Evolutionary conservation across 2,329 filamentous ascomycete genomes (phyloP), one percentile per base, ranked within the genome.

Genomic region (Pseudogymnoascus pannorum): DNA sequence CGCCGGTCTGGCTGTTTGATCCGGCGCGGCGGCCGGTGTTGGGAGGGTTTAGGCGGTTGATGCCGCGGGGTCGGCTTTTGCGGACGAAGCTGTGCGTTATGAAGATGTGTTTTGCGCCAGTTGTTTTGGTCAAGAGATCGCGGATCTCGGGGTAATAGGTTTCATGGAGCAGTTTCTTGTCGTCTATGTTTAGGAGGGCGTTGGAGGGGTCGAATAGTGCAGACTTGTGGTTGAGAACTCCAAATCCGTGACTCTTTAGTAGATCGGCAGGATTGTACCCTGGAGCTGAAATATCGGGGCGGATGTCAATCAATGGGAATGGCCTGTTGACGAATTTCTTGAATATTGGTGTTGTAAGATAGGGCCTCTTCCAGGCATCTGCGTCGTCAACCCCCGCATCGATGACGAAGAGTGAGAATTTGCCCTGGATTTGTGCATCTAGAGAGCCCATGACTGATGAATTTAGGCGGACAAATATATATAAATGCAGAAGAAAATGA

Each of bases 341-440:
- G 48, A 54, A 54, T 54, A 54, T 1, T 54, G 48, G 48, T 8
- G 48, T 54, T 54, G 48, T 54, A 26, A 54, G 48, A 26, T 54
- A 54, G 9, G 48, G 48, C 16, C 48, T 54, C 26, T 54, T n/a
- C 48, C 48, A 54, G 20, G 48, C 48, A 16, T 54, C 48, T 20
- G 48, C 48, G n/a, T 54, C 48, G 48, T 54, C 48, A 18, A 54
- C 48, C 26, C 48, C 48, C 24, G 48, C 48, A 54, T 54, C 48
- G 26, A 54, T 54, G n/a, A 54, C 48, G 48, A 54, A 54, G 48
- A 54, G 48, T 2, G 26, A 20, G 26, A 54, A 54, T 54, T 54
- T 54, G 48, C 48, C 48, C 11, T 54, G 26, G 7, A 54, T n/a
- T 11, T 54, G 48, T 29, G 24, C 16, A n/a, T 14, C 26, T 31